These are phyloP conservation scores for Ligustrum vulgare DNA, from an alignment of 257 asterid species.

Conservation along the genomic window DNA sequence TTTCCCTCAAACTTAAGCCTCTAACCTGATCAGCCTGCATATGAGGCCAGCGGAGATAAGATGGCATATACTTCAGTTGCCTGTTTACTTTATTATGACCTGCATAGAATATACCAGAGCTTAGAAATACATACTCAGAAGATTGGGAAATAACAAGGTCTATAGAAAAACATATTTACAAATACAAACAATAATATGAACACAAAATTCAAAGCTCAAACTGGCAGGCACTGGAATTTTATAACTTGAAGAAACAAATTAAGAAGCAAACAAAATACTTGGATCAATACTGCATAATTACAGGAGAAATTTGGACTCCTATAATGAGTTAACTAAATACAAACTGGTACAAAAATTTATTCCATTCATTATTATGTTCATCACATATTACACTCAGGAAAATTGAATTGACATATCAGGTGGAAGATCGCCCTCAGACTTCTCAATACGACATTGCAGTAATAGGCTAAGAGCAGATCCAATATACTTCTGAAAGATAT, in stretches of 20 bases:
- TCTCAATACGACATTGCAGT: background rate
- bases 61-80: constrained; percentile 48
- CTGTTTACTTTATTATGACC: constrained; percentile 63
- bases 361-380: background rate
- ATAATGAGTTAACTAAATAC: background rate
- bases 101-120: constrained; percentile 38
- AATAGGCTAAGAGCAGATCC: background rate
- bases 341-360: background rate
- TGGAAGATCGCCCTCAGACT: background rate
- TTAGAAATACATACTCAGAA: constrained; percentile 15
- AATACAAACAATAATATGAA: background rate
- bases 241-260: constrained; percentile 9
- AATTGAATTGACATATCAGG: background rate
- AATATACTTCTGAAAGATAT: background rate
- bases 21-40: constrained; percentile 90
- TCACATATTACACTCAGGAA: background rate
- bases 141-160: background rate
- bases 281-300: background rate
- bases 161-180: background rate
- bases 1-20: constrained; percentile 91
- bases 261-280: background rate
- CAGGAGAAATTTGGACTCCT: background rate
- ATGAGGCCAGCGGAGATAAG: constrained; percentile 97
- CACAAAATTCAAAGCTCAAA: constrained; percentile 10
- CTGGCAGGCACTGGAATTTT: constrained; percentile 10